These are phyloP conservation scores for Penicillium verrucosum DNA, from an alignment of 2,329 filamentous ascomycete genomes.

Conservation along the genomic window DNA sequence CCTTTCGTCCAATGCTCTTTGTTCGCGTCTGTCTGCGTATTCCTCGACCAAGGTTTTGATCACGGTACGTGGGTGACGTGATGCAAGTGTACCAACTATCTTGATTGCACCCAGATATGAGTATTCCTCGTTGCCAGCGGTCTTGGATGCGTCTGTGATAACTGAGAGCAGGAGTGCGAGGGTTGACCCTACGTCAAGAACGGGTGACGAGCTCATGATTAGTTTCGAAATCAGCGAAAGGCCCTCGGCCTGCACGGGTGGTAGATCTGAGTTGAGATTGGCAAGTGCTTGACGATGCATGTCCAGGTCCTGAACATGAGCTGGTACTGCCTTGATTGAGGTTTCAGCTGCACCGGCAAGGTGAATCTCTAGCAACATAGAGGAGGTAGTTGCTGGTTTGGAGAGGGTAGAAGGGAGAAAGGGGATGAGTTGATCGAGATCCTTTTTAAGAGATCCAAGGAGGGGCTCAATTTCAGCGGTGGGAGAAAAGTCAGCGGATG, in stretches of 20 bases:
- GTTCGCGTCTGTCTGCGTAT: constrained; percentile 40
- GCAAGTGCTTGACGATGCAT: constrained; percentile 42
- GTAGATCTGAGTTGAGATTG: constrained; percentile 40
- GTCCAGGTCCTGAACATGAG: constrained; percentile 38
- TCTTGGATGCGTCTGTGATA: constrained; percentile 34
- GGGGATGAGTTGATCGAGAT: constrained; percentile 37
- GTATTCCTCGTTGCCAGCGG: constrained; percentile 40
- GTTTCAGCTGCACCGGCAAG: constrained; percentile 28
- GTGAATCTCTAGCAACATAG: constrained; percentile 44
- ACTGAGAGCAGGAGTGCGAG: constrained; percentile 41
- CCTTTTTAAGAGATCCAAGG: constrained; percentile 34
- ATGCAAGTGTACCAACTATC: constrained; percentile 39
- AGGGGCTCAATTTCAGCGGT: constrained; percentile 30
- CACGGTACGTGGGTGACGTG: constrained; percentile 42
- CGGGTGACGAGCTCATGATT: constrained; percentile 40
- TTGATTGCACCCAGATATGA: constrained; percentile 46
- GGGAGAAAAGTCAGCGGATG: constrained; percentile 40
- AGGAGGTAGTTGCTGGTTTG: constrained; percentile 40
- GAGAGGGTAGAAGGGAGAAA: constrained; percentile 32
- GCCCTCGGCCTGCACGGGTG: constrained; percentile 45
- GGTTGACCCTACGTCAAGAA: constrained; percentile 45
- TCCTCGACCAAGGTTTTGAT: constrained; percentile 40
- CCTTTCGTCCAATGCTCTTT: constrained; percentile 38
- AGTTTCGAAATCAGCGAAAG: constrained; percentile 41
- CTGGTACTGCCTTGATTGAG: constrained; percentile 17